A percentile compares a stretch with the other conserved stretches of the same genome.
These are phyloP conservation scores for Hortiboletus campestris DNA, from an alignment of 768 basidiomycete genomes.

Conservation along the genomic window DNA sequence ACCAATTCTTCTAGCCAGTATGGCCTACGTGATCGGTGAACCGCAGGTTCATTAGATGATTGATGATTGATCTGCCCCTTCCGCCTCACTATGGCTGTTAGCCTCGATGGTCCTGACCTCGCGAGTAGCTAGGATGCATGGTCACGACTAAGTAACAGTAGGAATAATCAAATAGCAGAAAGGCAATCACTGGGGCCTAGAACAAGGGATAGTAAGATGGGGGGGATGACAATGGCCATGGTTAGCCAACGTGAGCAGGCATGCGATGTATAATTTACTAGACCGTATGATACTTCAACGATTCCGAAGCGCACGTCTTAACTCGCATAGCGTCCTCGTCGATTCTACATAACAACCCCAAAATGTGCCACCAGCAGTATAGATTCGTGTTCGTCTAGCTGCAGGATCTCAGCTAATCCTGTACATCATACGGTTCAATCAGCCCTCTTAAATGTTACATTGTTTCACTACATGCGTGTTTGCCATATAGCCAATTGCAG, in stretches of 20 bases:
- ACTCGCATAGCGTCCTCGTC: background rate
- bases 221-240: background rate
- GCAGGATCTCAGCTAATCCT: background rate
- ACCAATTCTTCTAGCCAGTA: background rate
- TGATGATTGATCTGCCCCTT: background rate
- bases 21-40: background rate
- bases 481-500: background rate
- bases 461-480: background rate
- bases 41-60: no score
- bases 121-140: no score
- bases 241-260: background rate
- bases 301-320: background rate
- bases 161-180: no score
- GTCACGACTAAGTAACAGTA: no score
- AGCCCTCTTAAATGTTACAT: background rate
- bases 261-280: background rate
- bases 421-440: no score
- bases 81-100: background rate
- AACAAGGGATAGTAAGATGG: no score
- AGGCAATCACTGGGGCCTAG: no score
- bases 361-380: no score
- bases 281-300: background rate
- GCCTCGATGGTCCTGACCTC: no score
- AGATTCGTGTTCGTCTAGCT: background rate
- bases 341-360: background rate